phyloP scores from a whole-genome alignment of 2,329 filamentous ascomycete genomes.

The Fusarium sp. region DNA sequence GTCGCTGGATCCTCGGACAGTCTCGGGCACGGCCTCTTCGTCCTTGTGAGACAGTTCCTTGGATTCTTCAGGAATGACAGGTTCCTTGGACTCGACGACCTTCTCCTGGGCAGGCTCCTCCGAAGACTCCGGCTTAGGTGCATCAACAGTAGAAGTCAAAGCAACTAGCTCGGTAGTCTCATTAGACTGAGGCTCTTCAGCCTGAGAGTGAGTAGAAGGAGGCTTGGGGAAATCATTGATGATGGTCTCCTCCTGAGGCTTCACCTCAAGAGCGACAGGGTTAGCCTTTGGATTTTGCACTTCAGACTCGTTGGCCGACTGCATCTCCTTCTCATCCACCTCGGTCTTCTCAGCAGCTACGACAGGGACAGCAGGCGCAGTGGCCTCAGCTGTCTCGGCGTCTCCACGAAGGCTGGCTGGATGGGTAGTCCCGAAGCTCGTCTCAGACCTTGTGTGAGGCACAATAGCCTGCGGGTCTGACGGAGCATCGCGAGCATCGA shows the following conservation, averaged over 20 bases:
- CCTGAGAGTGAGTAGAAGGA: slow-evolving; percentile 23
- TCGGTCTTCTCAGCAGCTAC: neutral
- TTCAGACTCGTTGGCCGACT: slow-evolving; percentile 20
- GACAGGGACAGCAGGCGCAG: neutral
- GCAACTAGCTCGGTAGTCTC: neutral
- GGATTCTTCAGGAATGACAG: neutral
- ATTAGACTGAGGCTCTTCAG: neutral
- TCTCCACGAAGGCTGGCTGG: slow-evolving; percentile 28
- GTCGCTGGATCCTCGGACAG: slow-evolving; percentile 32
- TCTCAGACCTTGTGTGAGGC: slow-evolving; percentile 36
- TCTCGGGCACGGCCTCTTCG: neutral
- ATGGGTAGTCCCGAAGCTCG: slow-evolving; percentile 26
- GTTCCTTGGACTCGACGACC: neutral
- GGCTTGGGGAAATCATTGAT: slow-evolving; percentile 36
- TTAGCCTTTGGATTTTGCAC: slow-evolving; percentile 18
- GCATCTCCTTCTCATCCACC: neutral
- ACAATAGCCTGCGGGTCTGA: slow-evolving; percentile 23
- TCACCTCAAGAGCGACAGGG: neutral
- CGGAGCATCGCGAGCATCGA: slow-evolving; percentile 19
- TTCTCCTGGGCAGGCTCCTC: slow-evolving; percentile 2
- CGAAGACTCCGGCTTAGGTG: neutral
- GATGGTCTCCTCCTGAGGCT: slow-evolving; percentile 10
- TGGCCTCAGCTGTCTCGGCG: slow-evolving; percentile 4
- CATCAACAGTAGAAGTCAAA: neutral
- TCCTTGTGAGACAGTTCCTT: neutral